Percentiles rank a stretch among this genome's conserved stretches.
Conservation (phyloP, 2,329 filamentous ascomycete genomes). For the Penicillium sp. region DNA sequence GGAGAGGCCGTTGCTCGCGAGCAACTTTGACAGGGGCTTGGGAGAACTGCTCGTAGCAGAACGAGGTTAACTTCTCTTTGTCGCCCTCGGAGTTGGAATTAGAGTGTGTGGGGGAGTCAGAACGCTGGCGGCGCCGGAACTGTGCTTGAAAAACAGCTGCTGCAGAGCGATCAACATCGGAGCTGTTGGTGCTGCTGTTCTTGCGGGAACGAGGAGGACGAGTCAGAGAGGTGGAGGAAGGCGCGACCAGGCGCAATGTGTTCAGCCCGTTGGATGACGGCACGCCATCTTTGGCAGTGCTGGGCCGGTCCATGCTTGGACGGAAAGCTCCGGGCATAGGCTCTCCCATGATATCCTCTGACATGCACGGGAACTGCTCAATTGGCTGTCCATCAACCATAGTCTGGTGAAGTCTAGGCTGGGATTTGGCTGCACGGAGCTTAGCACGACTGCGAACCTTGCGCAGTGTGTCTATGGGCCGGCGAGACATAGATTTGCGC, state of each 20-base stretch:
- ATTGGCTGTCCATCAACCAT: conserved; percentile 20
- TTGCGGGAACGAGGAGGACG: conserved; percentile 26
- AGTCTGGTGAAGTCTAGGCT: conserved; percentile 32
- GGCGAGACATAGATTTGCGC: conserved; percentile 36
- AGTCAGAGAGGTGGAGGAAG: conserved; percentile 36
- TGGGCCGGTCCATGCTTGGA: conserved; percentile 21
- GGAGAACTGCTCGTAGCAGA: conserved; percentile 34
- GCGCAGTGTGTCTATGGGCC: conserved; percentile 40
- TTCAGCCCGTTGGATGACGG: conserved; percentile 24
- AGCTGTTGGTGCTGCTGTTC: conserved; percentile 23
- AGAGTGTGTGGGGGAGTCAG: conserved; percentile 26
- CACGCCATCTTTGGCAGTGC: conserved; percentile 26
- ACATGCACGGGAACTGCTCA: conserved; percentile 33
- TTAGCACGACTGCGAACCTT: conserved; percentile 43
- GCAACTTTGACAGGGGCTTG: conserved; percentile 19
- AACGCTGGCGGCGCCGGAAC: conserved; percentile 32
- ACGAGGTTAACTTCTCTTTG: conserved; percentile 29
- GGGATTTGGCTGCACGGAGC: conserved; percentile 39
- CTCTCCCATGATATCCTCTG: conserved; percentile 22
- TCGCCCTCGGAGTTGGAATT: conserved; percentile 18
- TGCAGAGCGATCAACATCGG: conserved; percentile 35
- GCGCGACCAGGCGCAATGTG: conserved; percentile 37
- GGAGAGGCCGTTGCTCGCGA: conserved; percentile 15
- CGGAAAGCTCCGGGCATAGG: conserved; percentile 14
- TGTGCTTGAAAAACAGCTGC: conserved; percentile 39